Conservation (phyloP, 345 rosid genomes). For the Populus euphratica region DNA sequence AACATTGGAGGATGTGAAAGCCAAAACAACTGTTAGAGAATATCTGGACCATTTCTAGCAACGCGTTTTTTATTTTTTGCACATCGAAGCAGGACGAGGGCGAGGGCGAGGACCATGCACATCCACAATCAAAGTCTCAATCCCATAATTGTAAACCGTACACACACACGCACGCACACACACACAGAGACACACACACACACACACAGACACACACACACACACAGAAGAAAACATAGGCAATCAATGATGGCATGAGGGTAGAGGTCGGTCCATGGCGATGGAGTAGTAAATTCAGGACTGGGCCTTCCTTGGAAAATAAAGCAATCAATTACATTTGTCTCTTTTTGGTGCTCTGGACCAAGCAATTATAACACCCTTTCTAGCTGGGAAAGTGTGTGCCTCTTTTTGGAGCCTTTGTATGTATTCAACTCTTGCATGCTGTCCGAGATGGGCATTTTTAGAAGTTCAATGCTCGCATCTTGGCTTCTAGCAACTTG, state of each 20-base stretch:
- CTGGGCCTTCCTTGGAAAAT: neutral
- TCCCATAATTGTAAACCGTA: conserved; percentile 18
- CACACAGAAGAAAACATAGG: neutral
- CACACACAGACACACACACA: neutral
- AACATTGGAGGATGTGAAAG: neutral
- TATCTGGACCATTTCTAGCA: neutral
- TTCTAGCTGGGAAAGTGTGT: conserved; percentile 8
- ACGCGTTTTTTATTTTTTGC: neutral
- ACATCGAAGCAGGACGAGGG: conserved; percentile 16
- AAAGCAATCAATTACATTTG: conserved; percentile 13
- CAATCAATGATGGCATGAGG: neutral
- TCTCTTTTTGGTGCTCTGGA: conserved; percentile 27
- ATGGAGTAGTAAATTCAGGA: neutral
- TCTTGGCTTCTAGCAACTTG: neutral
- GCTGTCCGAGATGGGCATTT: neutral
- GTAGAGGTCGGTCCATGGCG: neutral
- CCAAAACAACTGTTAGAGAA: neutral
- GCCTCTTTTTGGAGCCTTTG: neutral
- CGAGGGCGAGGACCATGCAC: conserved; percentile 22
- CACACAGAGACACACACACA: neutral
- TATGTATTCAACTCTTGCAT: neutral
- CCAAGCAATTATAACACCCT: conserved; percentile 12
- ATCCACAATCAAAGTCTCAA: neutral
- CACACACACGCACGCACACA: no score
- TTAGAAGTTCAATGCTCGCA: neutral